Evolutionary conservation across 148 eudicot genomes (phyloP).

Genomic region (Polygonum aviculare): DNA sequence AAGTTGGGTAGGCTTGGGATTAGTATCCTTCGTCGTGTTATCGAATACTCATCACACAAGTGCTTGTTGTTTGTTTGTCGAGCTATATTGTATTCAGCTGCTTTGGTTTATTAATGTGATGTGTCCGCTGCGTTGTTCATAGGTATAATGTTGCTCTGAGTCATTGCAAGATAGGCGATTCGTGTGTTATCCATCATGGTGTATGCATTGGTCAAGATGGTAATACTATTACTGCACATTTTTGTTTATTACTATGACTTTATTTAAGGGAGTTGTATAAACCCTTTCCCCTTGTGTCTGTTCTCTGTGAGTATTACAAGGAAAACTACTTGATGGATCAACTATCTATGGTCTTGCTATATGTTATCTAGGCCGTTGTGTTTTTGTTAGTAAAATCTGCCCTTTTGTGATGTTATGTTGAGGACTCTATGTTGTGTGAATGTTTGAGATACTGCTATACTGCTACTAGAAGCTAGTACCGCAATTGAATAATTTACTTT

Average conservation of each 20-base stretch:
- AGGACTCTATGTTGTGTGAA: not conserved
- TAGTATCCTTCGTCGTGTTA: not conserved
- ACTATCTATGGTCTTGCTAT: not conserved
- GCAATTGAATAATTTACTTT: not conserved
- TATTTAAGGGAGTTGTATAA: not conserved
- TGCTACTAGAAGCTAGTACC: too few relatives aligned
- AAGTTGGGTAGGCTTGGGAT: conserved; percentile 48
- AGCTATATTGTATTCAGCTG: not conserved
- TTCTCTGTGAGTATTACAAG: not conserved
- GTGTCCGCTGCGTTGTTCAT: conserved; percentile 6
- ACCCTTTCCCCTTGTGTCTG: not conserved
- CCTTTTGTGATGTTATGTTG: not conserved
- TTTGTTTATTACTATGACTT: not conserved
- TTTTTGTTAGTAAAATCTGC: not conserved
- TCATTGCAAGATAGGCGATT: conserved; percentile 73
- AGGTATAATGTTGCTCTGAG: conserved; percentile 84
- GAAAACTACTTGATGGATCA: not conserved
- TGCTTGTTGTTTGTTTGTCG: not conserved
- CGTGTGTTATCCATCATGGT: conserved; percentile 76
- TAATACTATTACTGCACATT: conserved; percentile 23
- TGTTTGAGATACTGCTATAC: not conserved
- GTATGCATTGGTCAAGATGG: conserved; percentile 97
- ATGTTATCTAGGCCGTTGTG: not conserved
- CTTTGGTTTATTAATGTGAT: not conserved
- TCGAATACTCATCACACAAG: not conserved